These are phyloP conservation scores for Apiosordaria backusii DNA, from an alignment of 495 filamentous ascomycete genomes.

Conservation along the genomic window DNA sequence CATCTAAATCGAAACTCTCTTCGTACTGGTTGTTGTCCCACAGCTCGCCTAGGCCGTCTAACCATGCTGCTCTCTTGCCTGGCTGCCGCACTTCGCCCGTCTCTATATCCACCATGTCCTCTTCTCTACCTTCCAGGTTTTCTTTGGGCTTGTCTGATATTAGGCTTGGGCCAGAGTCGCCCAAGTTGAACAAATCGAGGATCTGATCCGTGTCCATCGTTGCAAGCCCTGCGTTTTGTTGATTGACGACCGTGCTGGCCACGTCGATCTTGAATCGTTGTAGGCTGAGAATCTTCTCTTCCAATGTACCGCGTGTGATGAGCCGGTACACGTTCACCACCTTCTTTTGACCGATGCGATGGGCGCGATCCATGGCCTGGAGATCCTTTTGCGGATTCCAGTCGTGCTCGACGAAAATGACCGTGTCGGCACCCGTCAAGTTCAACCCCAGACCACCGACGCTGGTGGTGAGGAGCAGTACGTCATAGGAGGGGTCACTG, in stretches of 20 bases:
- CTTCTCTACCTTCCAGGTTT: constrained; percentile 63
- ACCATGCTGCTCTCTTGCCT: constrained; percentile 87
- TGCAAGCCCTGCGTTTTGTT: constrained; percentile 91
- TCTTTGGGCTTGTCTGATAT: constrained; percentile 53
- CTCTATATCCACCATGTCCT: constrained; percentile 90
- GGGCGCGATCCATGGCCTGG: constrained; percentile 97
- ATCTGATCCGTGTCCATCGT: constrained; percentile 98
- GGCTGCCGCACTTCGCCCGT: constrained; percentile 89
- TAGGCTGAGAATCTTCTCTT: constrained; percentile 97
- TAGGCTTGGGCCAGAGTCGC: constrained; percentile 66
- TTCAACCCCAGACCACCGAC: constrained; percentile 95
- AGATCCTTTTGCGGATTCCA: constrained; percentile 99
- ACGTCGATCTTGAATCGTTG: constrained; percentile 99
- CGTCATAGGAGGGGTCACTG: constrained; percentile 91
- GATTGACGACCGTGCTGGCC: constrained; percentile 95
- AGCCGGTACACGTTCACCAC: constrained; percentile 99
- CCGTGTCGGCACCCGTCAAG: constrained; percentile 93
- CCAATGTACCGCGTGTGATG: constrained; percentile 89
- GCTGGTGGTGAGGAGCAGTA: constrained; percentile 85
- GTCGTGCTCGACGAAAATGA: constrained; percentile 99
- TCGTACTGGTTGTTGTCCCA: constrained; percentile 97
- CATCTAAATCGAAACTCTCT: constrained; percentile 92
- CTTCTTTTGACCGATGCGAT: constrained; percentile 98
- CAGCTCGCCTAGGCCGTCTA: constrained; percentile 91
- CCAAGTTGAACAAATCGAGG: constrained; percentile 91